Base-by-base conservation (phyloP, 1,139 yeast genomes). In the Torulaspora globosa region DNA sequence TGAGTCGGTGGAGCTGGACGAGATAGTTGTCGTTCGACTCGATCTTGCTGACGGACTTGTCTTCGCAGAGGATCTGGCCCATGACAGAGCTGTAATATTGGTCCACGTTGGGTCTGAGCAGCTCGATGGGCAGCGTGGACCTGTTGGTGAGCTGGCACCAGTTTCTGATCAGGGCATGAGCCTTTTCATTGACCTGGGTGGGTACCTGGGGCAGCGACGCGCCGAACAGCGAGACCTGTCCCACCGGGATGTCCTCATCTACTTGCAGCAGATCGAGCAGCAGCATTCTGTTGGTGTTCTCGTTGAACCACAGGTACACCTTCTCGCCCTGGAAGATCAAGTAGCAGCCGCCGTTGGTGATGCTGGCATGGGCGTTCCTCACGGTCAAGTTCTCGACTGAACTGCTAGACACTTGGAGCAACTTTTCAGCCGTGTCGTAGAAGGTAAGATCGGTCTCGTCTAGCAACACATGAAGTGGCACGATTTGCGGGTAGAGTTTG, bases 401-500 rank as follows among this genome's bases (percentile, higher is more conserved):
- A 1, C 34, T 26, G 1, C 46, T 38, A 10, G 69, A 56, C 50
- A 76, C 59, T 15, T 72, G 70, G 63, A 84, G 78, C 23, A 70
- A 65, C 30, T 75, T 76, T 5, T 68, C 70, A 15, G 72, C 71
- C 8, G 71, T 72, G 43, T 75, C 76, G 30, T 53, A 65, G 37
- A 72, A 68, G 18, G 73, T 59, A 35, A 84, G 77, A 51, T 81
- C 87, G 2, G 69, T 70, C 6, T 79, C 84, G 7, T 69, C 71
- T 42, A 65, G 43, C 46, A 87, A 66, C 2, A 79, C 74, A 64
- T 89, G 96, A 35, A 90, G 66, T 35, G 87, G 88, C 37, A 86
- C 73, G 51, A 92, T 72, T 4, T 86, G 80, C 1, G 98, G 98
- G 59, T 90, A 92, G 43, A 92, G 71, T 51, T 79, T 81, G 50